These are phyloP conservation scores for Cutaneotrichosporon dermatis DNA, from an alignment of 1,284 basidiomycete species.

Conservation along the genomic window DNA sequence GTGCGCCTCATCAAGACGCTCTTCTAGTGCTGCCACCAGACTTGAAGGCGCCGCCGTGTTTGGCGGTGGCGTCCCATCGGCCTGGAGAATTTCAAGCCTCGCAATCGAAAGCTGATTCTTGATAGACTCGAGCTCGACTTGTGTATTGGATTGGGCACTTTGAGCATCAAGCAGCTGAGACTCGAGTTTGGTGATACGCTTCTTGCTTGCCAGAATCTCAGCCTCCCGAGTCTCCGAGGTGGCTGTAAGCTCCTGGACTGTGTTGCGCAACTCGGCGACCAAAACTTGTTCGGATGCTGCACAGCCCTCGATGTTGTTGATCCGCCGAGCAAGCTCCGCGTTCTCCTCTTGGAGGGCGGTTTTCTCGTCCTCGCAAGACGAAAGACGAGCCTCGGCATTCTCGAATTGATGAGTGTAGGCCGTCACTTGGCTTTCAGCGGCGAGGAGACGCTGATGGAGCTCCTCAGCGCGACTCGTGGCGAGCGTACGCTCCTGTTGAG, in stretches of 20 bases:
- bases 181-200: background rate
- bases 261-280: background rate
- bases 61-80: too few relatives aligned
- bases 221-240: too few relatives aligned
- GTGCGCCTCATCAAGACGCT: conserved; percentile 72
- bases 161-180: background rate
- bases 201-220: background rate
- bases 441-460: too few relatives aligned
- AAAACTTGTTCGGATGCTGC: background rate
- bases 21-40: conserved; percentile 55
- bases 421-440: too few relatives aligned
- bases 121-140: conserved; percentile 1
- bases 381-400: background rate
- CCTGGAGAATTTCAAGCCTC: background rate
- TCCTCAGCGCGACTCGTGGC: too few relatives aligned
- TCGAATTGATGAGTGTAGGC: too few relatives aligned
- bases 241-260: background rate
- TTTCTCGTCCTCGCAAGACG: background rate
- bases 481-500: too few relatives aligned
- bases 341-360: background rate
- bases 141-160: background rate
- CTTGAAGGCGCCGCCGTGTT: background rate
- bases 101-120: background rate
- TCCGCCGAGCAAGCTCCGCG: background rate
- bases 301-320: background rate